A percentile compares a stretch with the other conserved stretches of the same genome.
Conservation (phyloP, 257 asterid species). For the Solanum peruvianum region DNA sequence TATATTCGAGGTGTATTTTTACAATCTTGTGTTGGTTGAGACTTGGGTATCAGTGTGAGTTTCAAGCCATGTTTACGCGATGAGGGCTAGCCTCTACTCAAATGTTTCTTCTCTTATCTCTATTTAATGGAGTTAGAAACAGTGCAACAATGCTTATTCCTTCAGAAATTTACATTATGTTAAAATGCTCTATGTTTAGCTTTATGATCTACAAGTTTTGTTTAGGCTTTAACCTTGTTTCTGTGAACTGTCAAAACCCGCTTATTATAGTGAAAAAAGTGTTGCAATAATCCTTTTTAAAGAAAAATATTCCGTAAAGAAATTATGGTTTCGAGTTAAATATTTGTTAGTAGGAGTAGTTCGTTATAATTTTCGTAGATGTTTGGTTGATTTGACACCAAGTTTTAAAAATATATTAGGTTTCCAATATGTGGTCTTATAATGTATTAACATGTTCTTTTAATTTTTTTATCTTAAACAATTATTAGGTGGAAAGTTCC, state of each 20-base stretch:
- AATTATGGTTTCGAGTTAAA: no score
- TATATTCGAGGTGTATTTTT: background rate
- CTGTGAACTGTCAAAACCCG: background rate
- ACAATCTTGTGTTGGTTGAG: background rate
- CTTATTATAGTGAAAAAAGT: background rate
- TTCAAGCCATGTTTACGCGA: background rate
- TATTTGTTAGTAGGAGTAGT: background rate
- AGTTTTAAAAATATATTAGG: no score
- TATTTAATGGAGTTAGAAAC: background rate
- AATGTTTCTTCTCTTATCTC: background rate
- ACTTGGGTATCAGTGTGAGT: background rate
- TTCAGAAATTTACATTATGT: background rate
- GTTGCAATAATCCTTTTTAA: background rate
- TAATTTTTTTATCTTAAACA: no score
- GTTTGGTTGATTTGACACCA: no score
- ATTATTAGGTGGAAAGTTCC: no score
- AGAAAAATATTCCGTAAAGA: no score
- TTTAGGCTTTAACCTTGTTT: background rate
- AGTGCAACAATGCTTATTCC: background rate
- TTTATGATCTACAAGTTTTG: no score
- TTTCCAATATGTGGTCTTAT: no score
- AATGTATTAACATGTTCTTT: no score
- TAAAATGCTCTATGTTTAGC: background rate
- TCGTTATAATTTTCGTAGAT: background rate
- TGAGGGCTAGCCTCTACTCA: background rate